Evolutionary conservation across 495 filamentous ascomycete genomes (phyloP), one percentile per base, ranked within the genome.

Genomic region (Parmelia sp.): DNA sequence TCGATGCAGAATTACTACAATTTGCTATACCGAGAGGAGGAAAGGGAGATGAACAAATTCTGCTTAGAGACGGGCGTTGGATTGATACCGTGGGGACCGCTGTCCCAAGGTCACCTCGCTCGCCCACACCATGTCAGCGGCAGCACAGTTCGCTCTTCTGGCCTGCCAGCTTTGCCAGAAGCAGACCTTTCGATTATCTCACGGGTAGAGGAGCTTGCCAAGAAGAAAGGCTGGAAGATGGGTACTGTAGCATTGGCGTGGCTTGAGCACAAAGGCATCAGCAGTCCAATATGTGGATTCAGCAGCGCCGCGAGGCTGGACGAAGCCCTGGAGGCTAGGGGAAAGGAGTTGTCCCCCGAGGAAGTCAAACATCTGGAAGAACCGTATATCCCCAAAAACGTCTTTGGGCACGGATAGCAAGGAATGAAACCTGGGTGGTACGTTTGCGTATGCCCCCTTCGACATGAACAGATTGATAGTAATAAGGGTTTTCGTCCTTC

Each of bases 1-100:
- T 82, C 79, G 27, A 91, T 91, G 88, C 89, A 92, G 75, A 89
- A 89, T 70, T 78, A 81, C 51, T 85, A 90, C 68, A 91, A 89
- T 74, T 76, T 90, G 25, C 75, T 85, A 8, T 91, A 91, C 72
- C 77, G 88, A 11, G 88, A 92, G 74, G 88, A 92, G 67, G 89
- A 92, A 75, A 74, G 86, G 25, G 88, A 91, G 75, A 91, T 91
- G 88, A 67, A 62, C 27, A 71, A 61, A 25, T 71, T 62, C 39
- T 62, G 72, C 71, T 55, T 51, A 61, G 66, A 69, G 25, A 87
- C 85, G 0, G 88, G 88, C 6, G 84, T 91, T 8, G 88, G 85
- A 0, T 63, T 90, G 12, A 81, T 89, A 53, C 86, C 87, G 23
- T 89, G 86, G 86, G 77, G 78, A 61, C 85, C 85, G 21, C 71